Conservation (phyloP, 495 filamentous ascomycete genomes). For the Daldinia vernicosa region DNA sequence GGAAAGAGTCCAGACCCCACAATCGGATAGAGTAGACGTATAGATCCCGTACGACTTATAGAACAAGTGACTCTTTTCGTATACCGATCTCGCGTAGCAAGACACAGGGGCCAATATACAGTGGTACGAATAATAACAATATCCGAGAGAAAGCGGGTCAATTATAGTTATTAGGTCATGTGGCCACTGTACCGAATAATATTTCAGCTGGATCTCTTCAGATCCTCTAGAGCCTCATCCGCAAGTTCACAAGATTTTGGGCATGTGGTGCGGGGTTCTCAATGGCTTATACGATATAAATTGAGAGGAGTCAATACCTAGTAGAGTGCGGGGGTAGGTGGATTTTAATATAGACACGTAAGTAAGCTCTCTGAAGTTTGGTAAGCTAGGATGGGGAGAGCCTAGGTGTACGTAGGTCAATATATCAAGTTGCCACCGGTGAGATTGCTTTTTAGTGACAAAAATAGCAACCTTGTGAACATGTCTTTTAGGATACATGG, state of each 20-base stretch:
- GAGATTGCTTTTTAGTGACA: conserved; percentile 10
- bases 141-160: conserved; percentile 10
- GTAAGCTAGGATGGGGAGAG: conserved; percentile 26
- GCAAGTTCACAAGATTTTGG: not conserved
- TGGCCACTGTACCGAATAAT: conserved; percentile 3
- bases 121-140: conserved; percentile 7
- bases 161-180: conserved; percentile 22
- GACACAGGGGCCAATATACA: not conserved
- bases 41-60: conserved; percentile 23
- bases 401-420: conserved; percentile 32
- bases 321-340: conserved; percentile 22
- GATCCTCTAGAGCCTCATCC: conserved; percentile 34
- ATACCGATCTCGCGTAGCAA: conserved; percentile 5
- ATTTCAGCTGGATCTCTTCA: not conserved
- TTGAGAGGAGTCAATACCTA: conserved; percentile 24
- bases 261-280: conserved; percentile 31
- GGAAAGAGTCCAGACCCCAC: conserved; percentile 16
- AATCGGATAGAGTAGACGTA: conserved; percentile 4
- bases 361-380: conserved; percentile 20
- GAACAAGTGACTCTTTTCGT: conserved; percentile 7
- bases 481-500: conserved; percentile 18
- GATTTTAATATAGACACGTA: conserved; percentile 38
- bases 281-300: conserved; percentile 19
- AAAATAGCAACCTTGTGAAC: conserved; percentile 34
- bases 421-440: conserved; percentile 38